Percentiles rank a stretch among this genome's conserved stretches.
phyloP scores from a whole-genome alignment of 1,284 basidiomycete genomes.

The Chalciporus sp. region DNA sequence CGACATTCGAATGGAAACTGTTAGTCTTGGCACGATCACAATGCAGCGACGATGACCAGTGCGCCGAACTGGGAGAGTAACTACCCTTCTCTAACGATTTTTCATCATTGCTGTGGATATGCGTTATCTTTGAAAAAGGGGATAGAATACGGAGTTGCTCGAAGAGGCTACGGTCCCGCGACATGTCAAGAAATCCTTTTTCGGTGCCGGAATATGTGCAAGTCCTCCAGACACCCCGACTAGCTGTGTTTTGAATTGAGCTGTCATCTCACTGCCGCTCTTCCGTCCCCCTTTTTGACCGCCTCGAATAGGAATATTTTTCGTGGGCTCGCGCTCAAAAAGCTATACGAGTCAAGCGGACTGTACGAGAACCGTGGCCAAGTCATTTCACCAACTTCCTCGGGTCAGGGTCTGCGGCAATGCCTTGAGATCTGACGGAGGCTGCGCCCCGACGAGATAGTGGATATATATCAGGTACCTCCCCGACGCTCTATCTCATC shows the following conservation, averaged over 20 bases:
- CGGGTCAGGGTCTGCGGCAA: slow-evolving; percentile 25
- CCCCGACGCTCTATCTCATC: not conserved
- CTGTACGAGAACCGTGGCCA: slow-evolving; percentile 2
- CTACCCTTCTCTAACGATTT: not conserved
- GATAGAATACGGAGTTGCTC: not conserved
- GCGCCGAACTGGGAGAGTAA: not conserved
- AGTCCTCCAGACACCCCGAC: slow-evolving; percentile 23
- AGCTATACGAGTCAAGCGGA: slow-evolving; percentile 20
- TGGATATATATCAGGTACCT: slow-evolving; percentile 19
- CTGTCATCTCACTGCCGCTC: slow-evolving; percentile 1
- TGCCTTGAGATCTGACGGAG: slow-evolving; percentile 24
- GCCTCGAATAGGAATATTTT: slow-evolving; percentile 20
- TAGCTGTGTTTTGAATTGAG: slow-evolving; percentile 7
- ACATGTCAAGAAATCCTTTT: not conserved
- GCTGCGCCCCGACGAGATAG: slow-evolving; percentile 27
- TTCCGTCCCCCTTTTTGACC: not conserved
- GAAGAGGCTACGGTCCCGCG: slow-evolving; percentile 5
- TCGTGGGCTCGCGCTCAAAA: slow-evolving; percentile 12
- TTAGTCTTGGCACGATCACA: not conserved
- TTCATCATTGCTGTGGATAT: not conserved
- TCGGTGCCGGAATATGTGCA: slow-evolving; percentile 16
- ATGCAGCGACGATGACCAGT: not conserved
- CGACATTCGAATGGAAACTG: not conserved
- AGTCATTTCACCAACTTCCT: slow-evolving; percentile 9
- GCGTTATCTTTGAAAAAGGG: not conserved